Percentiles rank a stretch among this genome's conserved stretches.
These are phyloP conservation scores for Kodamaea alishanica DNA, from an alignment of 1,139 yeast species.

Conservation along the genomic window DNA sequence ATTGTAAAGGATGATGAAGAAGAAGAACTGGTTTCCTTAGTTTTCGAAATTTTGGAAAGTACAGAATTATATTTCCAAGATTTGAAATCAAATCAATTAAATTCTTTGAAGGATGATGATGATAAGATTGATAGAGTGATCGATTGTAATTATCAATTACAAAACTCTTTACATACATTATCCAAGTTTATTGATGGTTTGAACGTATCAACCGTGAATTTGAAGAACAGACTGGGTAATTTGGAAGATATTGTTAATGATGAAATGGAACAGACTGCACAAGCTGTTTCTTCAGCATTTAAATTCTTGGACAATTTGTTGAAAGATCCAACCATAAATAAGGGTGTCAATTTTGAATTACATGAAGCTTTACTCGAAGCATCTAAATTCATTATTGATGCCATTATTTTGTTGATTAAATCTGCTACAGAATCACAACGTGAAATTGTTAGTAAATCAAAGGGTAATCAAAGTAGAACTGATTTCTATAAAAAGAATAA, in stretches of 20 bases:
- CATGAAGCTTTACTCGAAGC: conserved; percentile 77
- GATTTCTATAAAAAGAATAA: conserved; percentile 85
- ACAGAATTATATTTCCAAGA: conserved; percentile 62
- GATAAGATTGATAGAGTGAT: conserved; percentile 76
- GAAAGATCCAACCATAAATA: conserved; percentile 50
- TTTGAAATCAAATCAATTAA: conserved; percentile 52
- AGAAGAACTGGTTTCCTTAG: conserved; percentile 43
- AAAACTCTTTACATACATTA: conserved; percentile 62
- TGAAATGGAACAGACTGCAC: conserved; percentile 71
- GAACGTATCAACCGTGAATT: conserved; percentile 33
- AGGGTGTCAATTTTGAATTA: conserved; percentile 60
- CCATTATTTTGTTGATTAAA: conserved; percentile 66
- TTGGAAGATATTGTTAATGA: conserved; percentile 66
- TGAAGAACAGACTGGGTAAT: conserved; percentile 41
- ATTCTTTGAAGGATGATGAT: conserved; percentile 50
- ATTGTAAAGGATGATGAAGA: conserved; percentile 53
- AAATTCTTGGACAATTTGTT: conserved; percentile 54
- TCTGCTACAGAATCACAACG: conserved; percentile 81
- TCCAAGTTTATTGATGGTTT: conserved; percentile 55
- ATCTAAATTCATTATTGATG: conserved; percentile 78
- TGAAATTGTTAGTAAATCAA: conserved; percentile 74
- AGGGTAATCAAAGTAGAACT: conserved; percentile 62
- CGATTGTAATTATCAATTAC: conserved; percentile 70
- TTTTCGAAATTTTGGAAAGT: conserved; percentile 49
- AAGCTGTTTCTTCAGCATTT: conserved; percentile 65